Conservation (phyloP, 1,284 basidiomycete genomes). For the Apiotrichum domesticum region DNA sequence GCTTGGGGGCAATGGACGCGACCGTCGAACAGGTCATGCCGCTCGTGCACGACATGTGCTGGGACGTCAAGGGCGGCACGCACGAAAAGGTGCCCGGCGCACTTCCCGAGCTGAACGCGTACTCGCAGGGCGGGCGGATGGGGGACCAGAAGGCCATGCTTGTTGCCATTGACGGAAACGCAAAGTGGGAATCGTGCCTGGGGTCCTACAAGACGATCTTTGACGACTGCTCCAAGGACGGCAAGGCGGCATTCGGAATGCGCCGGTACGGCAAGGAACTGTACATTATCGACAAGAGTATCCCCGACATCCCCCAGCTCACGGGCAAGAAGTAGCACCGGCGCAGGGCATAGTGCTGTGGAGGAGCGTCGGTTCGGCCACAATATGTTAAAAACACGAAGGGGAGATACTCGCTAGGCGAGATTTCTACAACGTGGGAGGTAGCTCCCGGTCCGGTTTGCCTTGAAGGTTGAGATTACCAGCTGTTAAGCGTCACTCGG, state of each 20-base stretch:
- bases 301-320: neutral
- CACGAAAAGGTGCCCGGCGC: neutral
- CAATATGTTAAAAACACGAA: too few relatives aligned
- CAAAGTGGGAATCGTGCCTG: neutral
- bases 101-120: neutral
- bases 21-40: neutral
- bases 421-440: too few relatives aligned
- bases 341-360: neutral
- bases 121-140: neutral
- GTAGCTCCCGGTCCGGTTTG: too few relatives aligned
- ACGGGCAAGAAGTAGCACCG: neutral
- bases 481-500: too few relatives aligned
- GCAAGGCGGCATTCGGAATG: neutral
- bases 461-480: too few relatives aligned
- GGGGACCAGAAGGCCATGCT: neutral
- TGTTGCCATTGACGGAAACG: neutral
- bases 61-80: neutral
- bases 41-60: neutral
- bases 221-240: neutral
- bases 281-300: neutral
- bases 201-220: neutral
- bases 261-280: neutral
- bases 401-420: too few relatives aligned
- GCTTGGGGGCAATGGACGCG: neutral
- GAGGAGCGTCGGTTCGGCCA: too few relatives aligned